phyloP scores from a whole-genome alignment of 2,329 filamentous ascomycete genomes.

The Colletotrichum simmondsii region DNA sequence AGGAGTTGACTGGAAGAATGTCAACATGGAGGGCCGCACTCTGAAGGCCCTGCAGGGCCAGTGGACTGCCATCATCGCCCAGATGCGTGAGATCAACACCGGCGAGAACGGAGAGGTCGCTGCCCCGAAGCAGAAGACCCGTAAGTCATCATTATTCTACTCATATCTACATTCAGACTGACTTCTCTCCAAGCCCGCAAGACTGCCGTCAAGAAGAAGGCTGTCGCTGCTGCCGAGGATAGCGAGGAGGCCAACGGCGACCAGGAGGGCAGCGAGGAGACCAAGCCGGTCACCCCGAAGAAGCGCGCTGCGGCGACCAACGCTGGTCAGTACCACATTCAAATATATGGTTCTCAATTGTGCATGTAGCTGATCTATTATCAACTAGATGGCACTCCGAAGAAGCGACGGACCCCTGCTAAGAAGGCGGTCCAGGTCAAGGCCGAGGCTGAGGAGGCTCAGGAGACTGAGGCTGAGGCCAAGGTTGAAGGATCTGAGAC shows the following conservation, averaged over 20 bases:
- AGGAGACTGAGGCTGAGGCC: slow-evolving; percentile 32
- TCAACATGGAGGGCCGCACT: slow-evolving; percentile 51
- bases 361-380: background rate
- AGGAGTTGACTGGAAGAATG: slow-evolving; percentile 47
- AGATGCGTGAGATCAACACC: slow-evolving; percentile 47
- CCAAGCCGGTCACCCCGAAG: slow-evolving; percentile 8
- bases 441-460: background rate
- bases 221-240: background rate
- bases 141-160: background rate
- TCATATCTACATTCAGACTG: background rate
- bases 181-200: slow-evolving; percentile 24
- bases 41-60: slow-evolving; percentile 49
- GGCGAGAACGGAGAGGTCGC: slow-evolving; percentile 12
- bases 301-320: slow-evolving; percentile 13
- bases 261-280: background rate
- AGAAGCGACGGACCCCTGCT: slow-evolving; percentile 18
- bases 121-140: slow-evolving; percentile 29
- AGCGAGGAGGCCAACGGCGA: slow-evolving; percentile 1
- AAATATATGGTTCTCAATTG: background rate
- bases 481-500: slow-evolving; percentile 5
- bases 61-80: slow-evolving; percentile 50
- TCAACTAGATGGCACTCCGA: slow-evolving; percentile 9
- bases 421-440: slow-evolving; percentile 37
- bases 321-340: background rate
- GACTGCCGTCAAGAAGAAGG: slow-evolving; percentile 40